Evolutionary conservation across 805 yeast species (phyloP), one percentile per base, ranked within the genome.

Genomic region (Wickerhamomyces rabaulensis): DNA sequence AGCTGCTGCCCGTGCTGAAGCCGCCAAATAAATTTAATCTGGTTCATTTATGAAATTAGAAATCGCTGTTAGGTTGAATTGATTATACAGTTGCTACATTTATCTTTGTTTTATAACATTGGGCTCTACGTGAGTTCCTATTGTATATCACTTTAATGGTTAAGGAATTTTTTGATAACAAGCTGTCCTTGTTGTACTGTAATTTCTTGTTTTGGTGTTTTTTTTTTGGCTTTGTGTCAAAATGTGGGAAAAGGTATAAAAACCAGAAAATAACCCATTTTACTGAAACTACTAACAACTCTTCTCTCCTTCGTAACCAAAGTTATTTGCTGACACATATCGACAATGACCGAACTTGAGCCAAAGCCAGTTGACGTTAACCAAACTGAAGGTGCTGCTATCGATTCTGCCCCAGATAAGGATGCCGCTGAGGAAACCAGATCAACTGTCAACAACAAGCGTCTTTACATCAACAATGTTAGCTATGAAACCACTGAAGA

Each of bases 1-100:
- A 71, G 95, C 95, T 72, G 88, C 84, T 68, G 82, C 82, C 62
- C 76, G 79, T 66, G 84, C 82, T 66, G 80, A 69, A 64, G 39
- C 39, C 13, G 62, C 48, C 29, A 56, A 60, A 53, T 53, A 49
- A 44, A 38, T 44, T 31, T 20, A 36, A 19, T 45, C 39, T 19
- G 17, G 17, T 12, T 16, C 13, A 19, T 23, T 33, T 17, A 36
- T 33, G 36, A 16, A 33, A 33, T 33, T 33, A 16, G 36, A 17
- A 33, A 27, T 25, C n/a, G 40, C 19, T 33, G 43, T 44, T 40
- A 35, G 36, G 36, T 37, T 37, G 40, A 19, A 37, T 19, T 20
- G 25, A 21, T 37, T 21, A 37, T n/a, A 33, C 36, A 33, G 36
- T 33, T n/a, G 20, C 20, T n/a, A 33, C 36, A 33, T 33, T 33